Evolutionary conservation across 2,329 filamentous ascomycete genomes (phyloP), one percentile per base, ranked within the genome.

Genomic region (Zymoseptoria ardabiliae): DNA sequence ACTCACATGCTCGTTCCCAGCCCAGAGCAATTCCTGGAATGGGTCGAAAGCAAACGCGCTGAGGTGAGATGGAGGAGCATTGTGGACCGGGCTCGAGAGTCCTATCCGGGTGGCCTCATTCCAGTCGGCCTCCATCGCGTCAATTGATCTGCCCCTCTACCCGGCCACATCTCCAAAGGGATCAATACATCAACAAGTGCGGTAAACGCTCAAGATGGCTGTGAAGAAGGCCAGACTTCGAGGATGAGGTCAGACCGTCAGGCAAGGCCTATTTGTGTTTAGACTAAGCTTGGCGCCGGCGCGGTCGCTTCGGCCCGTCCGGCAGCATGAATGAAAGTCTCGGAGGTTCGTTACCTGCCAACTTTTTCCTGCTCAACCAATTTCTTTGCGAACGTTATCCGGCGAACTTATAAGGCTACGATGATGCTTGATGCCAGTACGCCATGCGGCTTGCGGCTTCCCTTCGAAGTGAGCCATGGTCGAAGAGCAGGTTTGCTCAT

Each of bases 11-110:
- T 94, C 90, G 74, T 94, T 96, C 53, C 92, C 95, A 2, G 87
- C 85, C 94, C 95, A 99, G 56, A 99, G 77, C 41, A 99, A 82
- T 74, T 99, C 94, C 73, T 96, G 89, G 48, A 82, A 81, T 59
- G 88, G 88, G 74, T 99, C 94, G 75, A 99, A 99, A 53, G 89
- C 88, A 74, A 97, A 83, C 2, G 91, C 87, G 51, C 89, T 87
- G 66, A 91, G 85, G 59, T 85, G 85, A 21, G 88, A 88, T 50
- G 86, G 82, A 69, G 88, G 78, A 65, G 82, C 82, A 77, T 88
- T 86, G 69, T 85, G 80, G 71, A 85, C 87, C 70, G 89, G 86
- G 69, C 89, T 86, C 74, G 91, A 90, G 76, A 95, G 85, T 73
- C 86, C 83, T 76, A 94, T 85, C 75, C 91, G 88, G 75, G 86